Base-by-base conservation (phyloP, 2,329 filamentous ascomycete species). In the Diaporthe velutina region DNA sequence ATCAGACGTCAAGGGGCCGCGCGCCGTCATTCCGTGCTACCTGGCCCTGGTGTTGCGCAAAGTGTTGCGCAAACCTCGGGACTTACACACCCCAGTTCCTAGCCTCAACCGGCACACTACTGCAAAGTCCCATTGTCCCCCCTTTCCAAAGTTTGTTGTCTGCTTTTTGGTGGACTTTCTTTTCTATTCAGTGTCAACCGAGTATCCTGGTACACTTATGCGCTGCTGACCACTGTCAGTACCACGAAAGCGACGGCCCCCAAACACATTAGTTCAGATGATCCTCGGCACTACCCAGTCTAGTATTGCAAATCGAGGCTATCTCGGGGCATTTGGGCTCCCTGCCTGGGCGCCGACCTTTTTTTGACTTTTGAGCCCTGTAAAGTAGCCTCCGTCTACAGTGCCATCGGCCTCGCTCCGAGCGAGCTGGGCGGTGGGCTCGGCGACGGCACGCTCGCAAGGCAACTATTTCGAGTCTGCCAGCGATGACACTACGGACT, bases 1-100 rank as follows among this genome's bases (percentile, higher is more conserved):
- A 38, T 38, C 64, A 67, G 45, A 67, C 45, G 64, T 67, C 64
- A 67, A 67, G 64, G 45, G 64, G 30, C 64, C 64, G 64, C 64
- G 64, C 52, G 64, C 64, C 64, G 64, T 52, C 30, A 38, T 52
- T 67, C 64, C 64, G 64, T 67, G 64, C 22, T 52, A 67, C 64
- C 25, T 67, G 22, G 42, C 42, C 40, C 54, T n/a, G 12, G 28
- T 19, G 28, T 67, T 35, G 42, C 61, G 61, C 55, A 54, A 42
- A 40, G 28, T 19, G 28, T 67, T 35, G 42, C 61, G 61, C 55
- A 54, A 42, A 40, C 30, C 48, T 48, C 42, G 28, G 54, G 40
- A 58, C 55, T 54, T 33, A 61, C 42, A 61, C 42, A 15, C 33
- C 33, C 13, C 50, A 3, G 8, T 28, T 12, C 45, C 28, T 66